Percentiles rank a stretch among this genome's conserved stretches.
phyloP scores from a whole-genome alignment of 306 rosid species.

The Alnus glutinosa region DNA sequence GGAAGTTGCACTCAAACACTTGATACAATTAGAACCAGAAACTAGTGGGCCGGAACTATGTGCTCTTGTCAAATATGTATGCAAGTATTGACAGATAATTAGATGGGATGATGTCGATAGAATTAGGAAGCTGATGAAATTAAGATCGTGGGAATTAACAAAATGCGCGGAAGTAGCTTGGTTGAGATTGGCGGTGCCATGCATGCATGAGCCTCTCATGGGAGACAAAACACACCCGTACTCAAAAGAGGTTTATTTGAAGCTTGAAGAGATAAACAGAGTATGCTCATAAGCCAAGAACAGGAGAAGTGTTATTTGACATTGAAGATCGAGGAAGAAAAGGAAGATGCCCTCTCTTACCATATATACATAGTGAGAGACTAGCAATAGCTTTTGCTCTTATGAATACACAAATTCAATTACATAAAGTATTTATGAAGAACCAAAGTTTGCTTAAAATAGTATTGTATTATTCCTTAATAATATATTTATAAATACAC shows the following conservation, averaged over 20 bases:
- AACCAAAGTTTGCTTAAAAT: too few relatives aligned
- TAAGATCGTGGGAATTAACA: slow-evolving; percentile 35
- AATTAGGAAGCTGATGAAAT: slow-evolving; percentile 43
- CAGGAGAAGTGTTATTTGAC: slow-evolving; percentile 41
- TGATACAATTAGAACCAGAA: slow-evolving; percentile 24
- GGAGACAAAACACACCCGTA: slow-evolving; percentile 46
- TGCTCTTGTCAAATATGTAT: slow-evolving; percentile 49
- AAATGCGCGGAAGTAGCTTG: slow-evolving; percentile 49
- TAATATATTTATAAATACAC: too few relatives aligned
- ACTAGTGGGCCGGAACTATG: slow-evolving; percentile 20
- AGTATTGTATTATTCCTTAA: too few relatives aligned
- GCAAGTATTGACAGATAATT: slow-evolving; percentile 20
- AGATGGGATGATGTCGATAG: slow-evolving; percentile 50
- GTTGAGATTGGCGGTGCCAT: slow-evolving; percentile 45
- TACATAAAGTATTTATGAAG: too few relatives aligned
- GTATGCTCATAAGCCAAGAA: slow-evolving; percentile 10
- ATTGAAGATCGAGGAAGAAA: slow-evolving; percentile 44
- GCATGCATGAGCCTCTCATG: slow-evolving; percentile 41
- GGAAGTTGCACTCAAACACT: slow-evolving; percentile 41
- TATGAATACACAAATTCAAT: too few relatives aligned
- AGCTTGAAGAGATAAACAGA: slow-evolving; percentile 42
- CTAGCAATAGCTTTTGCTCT: slow-evolving; percentile 51
- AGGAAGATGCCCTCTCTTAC: slow-evolving; percentile 46
- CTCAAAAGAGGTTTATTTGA: slow-evolving; percentile 38
- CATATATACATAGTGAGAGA: slow-evolving; percentile 35